Evolutionary conservation across 345 rosid genomes (phyloP).

Genomic region (Mercurialis annua): DNA sequence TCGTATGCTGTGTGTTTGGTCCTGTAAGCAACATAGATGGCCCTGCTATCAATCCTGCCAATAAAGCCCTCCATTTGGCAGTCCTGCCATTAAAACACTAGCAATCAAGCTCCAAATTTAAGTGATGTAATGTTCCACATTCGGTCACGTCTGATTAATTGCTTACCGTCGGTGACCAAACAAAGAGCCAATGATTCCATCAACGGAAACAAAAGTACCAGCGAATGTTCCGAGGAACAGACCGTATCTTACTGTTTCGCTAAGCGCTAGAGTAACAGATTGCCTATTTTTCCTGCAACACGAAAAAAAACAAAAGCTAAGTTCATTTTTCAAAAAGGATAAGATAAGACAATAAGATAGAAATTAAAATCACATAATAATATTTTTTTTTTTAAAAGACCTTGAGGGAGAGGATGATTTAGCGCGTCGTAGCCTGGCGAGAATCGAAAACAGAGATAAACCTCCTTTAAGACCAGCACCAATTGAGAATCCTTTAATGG

Average conservation of each 20-base stretch:
- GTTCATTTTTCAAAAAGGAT: slow-evolving; percentile 4
- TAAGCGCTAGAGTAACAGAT: slow-evolving; percentile 60
- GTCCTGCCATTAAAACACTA: slow-evolving; percentile 44
- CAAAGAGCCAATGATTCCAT: slow-evolving; percentile 64
- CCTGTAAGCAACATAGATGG: slow-evolving; percentile 96
- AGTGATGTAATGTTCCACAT: background rate
- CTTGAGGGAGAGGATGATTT: slow-evolving; percentile 38
- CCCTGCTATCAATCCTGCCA: slow-evolving; percentile 89
- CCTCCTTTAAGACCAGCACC: slow-evolving; percentile 98
- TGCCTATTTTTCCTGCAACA: slow-evolving; percentile 61
- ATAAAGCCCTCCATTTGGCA: slow-evolving; percentile 78
- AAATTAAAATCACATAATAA: background rate
- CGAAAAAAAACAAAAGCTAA: background rate
- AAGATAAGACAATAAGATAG: background rate
- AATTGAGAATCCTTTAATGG: slow-evolving; percentile 76
- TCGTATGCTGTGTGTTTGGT: slow-evolving; percentile 70
- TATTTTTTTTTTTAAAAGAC: slow-evolving; percentile 28
- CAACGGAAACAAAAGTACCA: slow-evolving; percentile 80
- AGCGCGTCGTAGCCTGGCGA: slow-evolving; percentile 63
- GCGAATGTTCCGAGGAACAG: slow-evolving; percentile 88
- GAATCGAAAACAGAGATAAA: slow-evolving; percentile 70
- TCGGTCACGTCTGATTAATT: background rate
- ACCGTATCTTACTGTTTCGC: slow-evolving; percentile 89
- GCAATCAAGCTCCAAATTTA: slow-evolving; percentile 19
- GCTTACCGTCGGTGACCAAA: slow-evolving; percentile 69